These are phyloP conservation scores for Colletotrichum gigasporum DNA, from an alignment of 2,329 filamentous ascomycete species.

Conservation along the genomic window DNA sequence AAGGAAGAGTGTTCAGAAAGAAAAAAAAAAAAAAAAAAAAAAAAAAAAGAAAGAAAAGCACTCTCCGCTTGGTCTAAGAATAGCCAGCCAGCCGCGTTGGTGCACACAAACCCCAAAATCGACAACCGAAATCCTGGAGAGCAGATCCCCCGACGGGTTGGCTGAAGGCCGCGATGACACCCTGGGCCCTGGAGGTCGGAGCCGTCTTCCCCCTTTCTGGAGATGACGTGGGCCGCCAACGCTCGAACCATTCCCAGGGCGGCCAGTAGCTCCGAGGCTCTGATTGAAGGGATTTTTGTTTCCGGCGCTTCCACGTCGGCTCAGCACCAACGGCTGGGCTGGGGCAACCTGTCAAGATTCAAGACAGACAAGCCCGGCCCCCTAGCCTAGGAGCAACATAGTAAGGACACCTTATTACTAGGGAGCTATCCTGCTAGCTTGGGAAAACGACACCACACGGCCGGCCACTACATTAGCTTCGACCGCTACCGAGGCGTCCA, in stretches of 20 bases:
- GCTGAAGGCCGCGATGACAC: conserved; percentile 26
- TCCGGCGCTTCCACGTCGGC: conserved; percentile 25
- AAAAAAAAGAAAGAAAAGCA: not conserved
- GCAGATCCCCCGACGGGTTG: conserved; percentile 27
- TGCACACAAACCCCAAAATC: conserved; percentile 26
- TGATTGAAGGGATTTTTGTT: conserved; percentile 34
- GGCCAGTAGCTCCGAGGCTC: conserved; percentile 10
- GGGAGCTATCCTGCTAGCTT: not conserved
- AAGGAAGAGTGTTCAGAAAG: no score
- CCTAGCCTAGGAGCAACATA: not conserved
- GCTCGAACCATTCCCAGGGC: conserved; percentile 22
- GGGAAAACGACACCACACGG: not conserved
- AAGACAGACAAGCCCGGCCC: not conserved
- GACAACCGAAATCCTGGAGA: conserved; percentile 32
- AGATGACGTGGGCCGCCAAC: conserved; percentile 15
- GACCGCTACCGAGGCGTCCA: not conserved
- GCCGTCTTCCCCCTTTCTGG: conserved; percentile 3
- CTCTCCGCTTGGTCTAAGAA: conserved; percentile 26
- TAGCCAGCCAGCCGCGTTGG: conserved; percentile 26
- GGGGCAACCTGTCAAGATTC: conserved; percentile 22
- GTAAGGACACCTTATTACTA: conserved; percentile 1
- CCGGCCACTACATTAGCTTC: not conserved
- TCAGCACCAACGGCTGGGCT: conserved; percentile 22
- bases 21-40: not conserved
- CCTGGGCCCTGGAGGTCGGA: conserved; percentile 25